These are phyloP conservation scores for Daphne laureola DNA, from an alignment of 441 rosid genomes.

Conservation along the genomic window DNA sequence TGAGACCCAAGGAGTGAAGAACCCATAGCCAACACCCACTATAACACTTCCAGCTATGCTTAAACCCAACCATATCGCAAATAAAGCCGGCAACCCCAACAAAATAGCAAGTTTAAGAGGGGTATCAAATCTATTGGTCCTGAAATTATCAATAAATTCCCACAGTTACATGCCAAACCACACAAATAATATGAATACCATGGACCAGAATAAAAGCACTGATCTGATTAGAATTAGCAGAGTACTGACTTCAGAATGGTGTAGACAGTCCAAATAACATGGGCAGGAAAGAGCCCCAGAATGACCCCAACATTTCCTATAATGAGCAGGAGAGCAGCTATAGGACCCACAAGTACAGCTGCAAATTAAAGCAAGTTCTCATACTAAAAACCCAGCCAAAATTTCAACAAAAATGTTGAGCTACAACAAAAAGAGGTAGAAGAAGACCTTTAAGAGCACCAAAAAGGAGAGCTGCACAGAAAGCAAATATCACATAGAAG, in stretches of 20 bases:
- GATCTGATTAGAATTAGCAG: neutral
- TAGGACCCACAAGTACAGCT: slow-evolving; percentile 68
- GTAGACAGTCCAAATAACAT: slow-evolving; percentile 65
- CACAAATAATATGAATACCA: neutral
- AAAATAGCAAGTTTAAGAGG: slow-evolving; percentile 59
- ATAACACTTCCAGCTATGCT: slow-evolving; percentile 59
- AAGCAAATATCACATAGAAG: slow-evolving; percentile 52
- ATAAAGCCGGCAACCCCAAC: slow-evolving; percentile 52
- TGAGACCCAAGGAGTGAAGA: slow-evolving; percentile 76
- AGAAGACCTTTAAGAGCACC: slow-evolving; percentile 76
- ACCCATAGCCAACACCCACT: slow-evolving; percentile 70
- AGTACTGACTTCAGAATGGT: slow-evolving; percentile 45
- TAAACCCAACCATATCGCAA: slow-evolving; percentile 66
- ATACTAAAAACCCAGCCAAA: neutral
- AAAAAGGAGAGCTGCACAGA: slow-evolving; percentile 54
- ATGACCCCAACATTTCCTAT: slow-evolving; percentile 70
- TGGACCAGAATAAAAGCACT: neutral
- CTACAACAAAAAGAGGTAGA: neutral
- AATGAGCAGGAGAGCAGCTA: slow-evolving; percentile 57
- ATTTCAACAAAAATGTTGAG: slow-evolving; percentile 11
- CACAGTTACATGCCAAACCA: neutral
- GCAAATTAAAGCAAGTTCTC: slow-evolving; percentile 13
- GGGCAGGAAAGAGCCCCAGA: slow-evolving; percentile 60
- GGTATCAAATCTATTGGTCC: slow-evolving; percentile 47
- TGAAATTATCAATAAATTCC: slow-evolving; percentile 21